Evolutionary conservation across 768 basidiomycete genomes (phyloP).

Genomic region (Brasilioporus rufonigricans): DNA sequence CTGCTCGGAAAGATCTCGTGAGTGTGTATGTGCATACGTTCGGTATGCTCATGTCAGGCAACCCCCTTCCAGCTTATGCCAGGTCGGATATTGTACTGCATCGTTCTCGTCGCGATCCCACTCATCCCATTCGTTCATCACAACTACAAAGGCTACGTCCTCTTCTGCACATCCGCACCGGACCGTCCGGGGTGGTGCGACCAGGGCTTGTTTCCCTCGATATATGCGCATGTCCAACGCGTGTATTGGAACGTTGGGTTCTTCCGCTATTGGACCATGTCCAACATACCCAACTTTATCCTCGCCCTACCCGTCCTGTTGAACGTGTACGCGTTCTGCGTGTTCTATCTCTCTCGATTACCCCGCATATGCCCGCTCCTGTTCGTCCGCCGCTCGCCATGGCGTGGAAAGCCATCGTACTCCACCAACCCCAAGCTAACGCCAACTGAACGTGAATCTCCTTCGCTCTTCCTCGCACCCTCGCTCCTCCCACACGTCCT

Average conservation of each 20-base stretch:
- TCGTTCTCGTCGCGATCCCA: slow-evolving; percentile 44
- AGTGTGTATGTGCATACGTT: slow-evolving; percentile 8
- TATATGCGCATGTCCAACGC: slow-evolving; percentile 80
- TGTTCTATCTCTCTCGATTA: slow-evolving; percentile 22
- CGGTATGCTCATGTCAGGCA: not conserved
- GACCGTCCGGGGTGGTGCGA: slow-evolving; percentile 61
- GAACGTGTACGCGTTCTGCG: slow-evolving; percentile 38
- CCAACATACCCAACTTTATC: slow-evolving; percentile 87
- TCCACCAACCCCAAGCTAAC: not conserved
- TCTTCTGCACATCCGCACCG: slow-evolving; percentile 55
- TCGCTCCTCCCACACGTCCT: slow-evolving; percentile 69
- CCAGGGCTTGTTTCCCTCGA: slow-evolving; percentile 49
- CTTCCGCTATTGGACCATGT: slow-evolving; percentile 78
- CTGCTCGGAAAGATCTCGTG: slow-evolving; percentile 30
- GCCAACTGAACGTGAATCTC: not conserved
- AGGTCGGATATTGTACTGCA: slow-evolving; percentile 34
- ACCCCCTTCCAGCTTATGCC: slow-evolving; percentile 33
- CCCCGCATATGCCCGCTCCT: slow-evolving; percentile 1
- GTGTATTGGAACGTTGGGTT: slow-evolving; percentile 89
- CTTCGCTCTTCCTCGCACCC: slow-evolving; percentile 36
- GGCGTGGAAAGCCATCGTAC: slow-evolving; percentile 1
- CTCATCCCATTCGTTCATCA: slow-evolving; percentile 69
- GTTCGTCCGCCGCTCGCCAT: not conserved
- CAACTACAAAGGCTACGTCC: slow-evolving; percentile 61
- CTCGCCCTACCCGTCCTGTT: slow-evolving; percentile 70